Percentiles rank a stretch among this genome's conserved stretches.
These are phyloP conservation scores for Sechiopsis laciniata DNA, from an alignment of 306 rosid species.

Conservation along the genomic window DNA sequence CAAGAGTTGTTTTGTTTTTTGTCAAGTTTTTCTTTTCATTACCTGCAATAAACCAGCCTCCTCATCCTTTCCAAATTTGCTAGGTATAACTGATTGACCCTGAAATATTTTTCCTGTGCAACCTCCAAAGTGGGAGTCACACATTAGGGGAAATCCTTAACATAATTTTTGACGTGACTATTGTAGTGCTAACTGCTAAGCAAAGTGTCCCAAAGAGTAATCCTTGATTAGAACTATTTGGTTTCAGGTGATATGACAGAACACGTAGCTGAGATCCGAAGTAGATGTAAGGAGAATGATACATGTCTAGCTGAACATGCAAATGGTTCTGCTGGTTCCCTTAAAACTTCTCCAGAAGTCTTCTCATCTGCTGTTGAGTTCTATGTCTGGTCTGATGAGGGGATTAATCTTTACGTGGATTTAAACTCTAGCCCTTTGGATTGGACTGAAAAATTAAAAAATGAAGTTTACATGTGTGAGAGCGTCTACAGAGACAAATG, in stretches of 20 bases:
- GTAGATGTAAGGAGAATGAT: constrained; percentile 27
- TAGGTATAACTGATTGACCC: no score
- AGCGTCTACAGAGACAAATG: constrained; percentile 32
- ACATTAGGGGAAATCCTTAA: constrained; percentile 23
- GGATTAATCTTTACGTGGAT: constrained; percentile 56
- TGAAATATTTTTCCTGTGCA: no score
- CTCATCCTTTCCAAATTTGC: no score
- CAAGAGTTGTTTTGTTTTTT: no score
- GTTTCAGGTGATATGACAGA: constrained; percentile 24
- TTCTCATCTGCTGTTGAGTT: constrained; percentile 48
- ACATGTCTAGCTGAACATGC: constrained; percentile 23
- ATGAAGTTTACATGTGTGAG: constrained; percentile 43
- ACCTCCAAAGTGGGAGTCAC: background rate
- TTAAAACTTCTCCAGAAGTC: constrained; percentile 31
- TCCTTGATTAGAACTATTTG: constrained; percentile 11
- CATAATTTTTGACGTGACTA: constrained; percentile 15
- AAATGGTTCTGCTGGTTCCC: constrained; percentile 34
- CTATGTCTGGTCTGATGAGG: constrained; percentile 59
- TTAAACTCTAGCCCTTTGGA: constrained; percentile 62
- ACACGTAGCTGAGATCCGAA: constrained; percentile 17
- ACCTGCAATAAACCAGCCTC: no score
- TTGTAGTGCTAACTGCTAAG: background rate
- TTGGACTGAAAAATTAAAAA: constrained; percentile 49
- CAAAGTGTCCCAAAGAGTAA: constrained; percentile 22
- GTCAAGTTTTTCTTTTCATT: no score